phyloP scores from a whole-genome alignment of 805 yeast species.

The Lipomyces starkeyi region DNA sequence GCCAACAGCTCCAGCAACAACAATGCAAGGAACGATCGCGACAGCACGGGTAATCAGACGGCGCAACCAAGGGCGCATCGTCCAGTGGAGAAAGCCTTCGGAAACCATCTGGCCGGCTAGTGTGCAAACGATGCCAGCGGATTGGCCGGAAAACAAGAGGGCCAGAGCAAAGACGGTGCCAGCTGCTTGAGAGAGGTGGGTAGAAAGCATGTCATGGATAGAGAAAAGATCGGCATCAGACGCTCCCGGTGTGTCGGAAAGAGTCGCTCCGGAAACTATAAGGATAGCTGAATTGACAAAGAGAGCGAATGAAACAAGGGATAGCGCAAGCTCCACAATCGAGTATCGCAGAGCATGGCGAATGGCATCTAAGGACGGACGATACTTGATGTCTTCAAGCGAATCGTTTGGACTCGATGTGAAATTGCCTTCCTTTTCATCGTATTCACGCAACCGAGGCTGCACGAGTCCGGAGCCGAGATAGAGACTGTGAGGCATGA shows the following conservation, averaged over 20 bases:
- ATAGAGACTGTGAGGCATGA: constrained; percentile 92
- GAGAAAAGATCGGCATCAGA: constrained; percentile 82
- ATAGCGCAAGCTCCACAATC: constrained; percentile 68
- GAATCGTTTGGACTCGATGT: constrained; percentile 46
- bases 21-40: constrained; percentile 80
- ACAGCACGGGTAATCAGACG: constrained; percentile 77
- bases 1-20: constrained; percentile 74
- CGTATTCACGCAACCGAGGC: constrained; percentile 80
- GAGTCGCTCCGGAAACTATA: constrained; percentile 79
- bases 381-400: constrained; percentile 51
- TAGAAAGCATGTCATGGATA: constrained; percentile 67
- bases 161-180: constrained; percentile 89
- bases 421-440: constrained; percentile 68
- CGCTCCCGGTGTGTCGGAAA: constrained; percentile 68
- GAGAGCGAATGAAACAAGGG: constrained; percentile 79
- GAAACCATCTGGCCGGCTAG: constrained; percentile 88
- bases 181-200: constrained; percentile 70
- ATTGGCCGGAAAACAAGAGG: constrained; percentile 80
- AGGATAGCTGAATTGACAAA: constrained; percentile 86
- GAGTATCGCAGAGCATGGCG: constrained; percentile 74
- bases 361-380: constrained; percentile 76
- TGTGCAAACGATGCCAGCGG: constrained; percentile 92
- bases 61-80: constrained; percentile 77
- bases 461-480: constrained; percentile 90
- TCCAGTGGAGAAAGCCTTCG: constrained; percentile 90